Percentiles rank a stretch among this genome's conserved stretches.
Conservation (phyloP, 2,329 filamentous ascomycete species). For the Hymenoscyphus occultus region DNA sequence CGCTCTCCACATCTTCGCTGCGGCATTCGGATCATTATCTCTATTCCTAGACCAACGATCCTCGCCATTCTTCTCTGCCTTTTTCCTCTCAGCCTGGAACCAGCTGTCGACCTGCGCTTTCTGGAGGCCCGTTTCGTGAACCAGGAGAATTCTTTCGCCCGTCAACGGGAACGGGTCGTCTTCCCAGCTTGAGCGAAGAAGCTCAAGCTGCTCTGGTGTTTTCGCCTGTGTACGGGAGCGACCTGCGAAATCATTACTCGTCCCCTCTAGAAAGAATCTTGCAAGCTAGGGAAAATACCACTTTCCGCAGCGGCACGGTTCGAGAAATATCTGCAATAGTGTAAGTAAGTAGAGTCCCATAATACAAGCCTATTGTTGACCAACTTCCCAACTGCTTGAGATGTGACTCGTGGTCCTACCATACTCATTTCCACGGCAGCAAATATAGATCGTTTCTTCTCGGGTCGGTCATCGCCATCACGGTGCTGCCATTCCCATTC, state of each 20-base stretch:
- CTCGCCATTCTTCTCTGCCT: not conserved
- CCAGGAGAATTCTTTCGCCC: not conserved
- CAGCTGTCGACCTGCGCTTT: not conserved
- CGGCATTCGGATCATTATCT: not conserved
- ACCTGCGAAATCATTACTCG: not conserved
- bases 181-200: not conserved
- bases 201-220: not conserved
- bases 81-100: not conserved
- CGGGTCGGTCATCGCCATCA: not conserved
- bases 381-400: not conserved
- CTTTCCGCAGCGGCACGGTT: not conserved
- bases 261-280: no score
- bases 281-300: no score
- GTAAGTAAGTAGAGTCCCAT: not conserved
- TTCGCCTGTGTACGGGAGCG: not conserved
- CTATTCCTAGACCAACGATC: not conserved
- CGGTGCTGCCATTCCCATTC: not conserved
- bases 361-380: not conserved
- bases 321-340: not conserved
- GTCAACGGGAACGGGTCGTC: not conserved
- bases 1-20: conserved; percentile 4
- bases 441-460: not conserved
- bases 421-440: not conserved
- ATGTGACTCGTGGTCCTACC: not conserved
- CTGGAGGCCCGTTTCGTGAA: not conserved